Evolutionary conservation across 257 asterid species (phyloP).

Genomic region (Solanum tacnaense): DNA sequence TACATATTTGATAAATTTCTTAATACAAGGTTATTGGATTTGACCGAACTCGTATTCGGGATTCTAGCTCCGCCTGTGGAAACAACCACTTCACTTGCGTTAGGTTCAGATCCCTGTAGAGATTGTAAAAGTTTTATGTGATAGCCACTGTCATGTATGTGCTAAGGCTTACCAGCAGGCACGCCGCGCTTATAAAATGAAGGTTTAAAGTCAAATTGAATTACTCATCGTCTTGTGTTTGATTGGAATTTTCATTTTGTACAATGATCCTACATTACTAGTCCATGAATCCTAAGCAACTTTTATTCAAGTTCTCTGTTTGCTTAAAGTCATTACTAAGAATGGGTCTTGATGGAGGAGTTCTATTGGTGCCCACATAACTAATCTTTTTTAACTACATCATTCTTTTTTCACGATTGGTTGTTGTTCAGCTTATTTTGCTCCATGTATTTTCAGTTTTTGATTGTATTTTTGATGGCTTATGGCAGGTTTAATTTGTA

Average conservation of each 20-base stretch:
- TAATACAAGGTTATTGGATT: neutral
- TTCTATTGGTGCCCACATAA: neutral
- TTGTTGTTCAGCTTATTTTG: neutral
- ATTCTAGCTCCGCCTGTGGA: neutral
- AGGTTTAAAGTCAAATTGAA: neutral
- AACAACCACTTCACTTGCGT: neutral
- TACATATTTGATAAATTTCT: neutral
- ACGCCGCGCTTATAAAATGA: neutral
- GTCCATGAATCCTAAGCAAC: neutral
- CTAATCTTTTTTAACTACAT: neutral
- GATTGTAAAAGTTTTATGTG: neutral
- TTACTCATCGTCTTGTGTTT: neutral
- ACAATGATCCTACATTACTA: neutral
- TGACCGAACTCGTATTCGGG: neutral
- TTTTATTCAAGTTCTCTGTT: neutral
- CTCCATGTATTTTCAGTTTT: neutral
- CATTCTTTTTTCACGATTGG: neutral
- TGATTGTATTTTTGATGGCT: neutral
- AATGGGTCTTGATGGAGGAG: neutral
- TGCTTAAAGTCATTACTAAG: neutral
- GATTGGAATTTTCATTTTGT: neutral
- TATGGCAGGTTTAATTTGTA: neutral
- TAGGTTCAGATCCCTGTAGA: neutral
- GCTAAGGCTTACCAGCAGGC: neutral
- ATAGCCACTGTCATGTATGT: neutral